Base-by-base conservation (phyloP, 805 yeast genomes). In the Lipomyces sp. region DNA sequence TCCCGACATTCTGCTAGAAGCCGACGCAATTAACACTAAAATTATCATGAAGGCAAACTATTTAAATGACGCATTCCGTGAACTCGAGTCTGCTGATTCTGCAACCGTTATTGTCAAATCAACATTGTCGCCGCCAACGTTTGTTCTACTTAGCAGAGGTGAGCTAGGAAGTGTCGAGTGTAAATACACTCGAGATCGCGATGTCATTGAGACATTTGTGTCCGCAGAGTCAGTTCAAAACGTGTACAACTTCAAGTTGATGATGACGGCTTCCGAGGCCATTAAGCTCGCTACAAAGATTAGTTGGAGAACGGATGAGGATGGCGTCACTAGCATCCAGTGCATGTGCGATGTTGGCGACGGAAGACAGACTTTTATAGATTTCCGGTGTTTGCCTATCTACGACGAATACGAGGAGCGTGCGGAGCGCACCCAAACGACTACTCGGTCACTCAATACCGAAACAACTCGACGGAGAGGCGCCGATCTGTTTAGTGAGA, bases 271-370 rank as follows among this genome's bases (percentile, higher is more conserved):
- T 6, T 58, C 68, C 15, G 74, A 72, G 8, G 72, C 73, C 6
- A 60, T 72, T 2, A 67, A 57, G 34, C 57, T 72, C n/a, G 71
- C 74, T 2, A 62, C 59, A 3, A 69, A 66, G 64, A 57, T 70
- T 6, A 53, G 63, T 24, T 60, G 72, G 50, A 59, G 74, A 29
- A 55, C 59, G 24, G 74, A 72, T 42, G 18, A 55, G 24, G 60
- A 65, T 45, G 74, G 74, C 4, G 53, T 66, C 13, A 57, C 72
- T 64, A 67, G 72, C 33, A 67, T 72, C 24, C 74, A 72, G 39
- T 62, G 62, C 35, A 69, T 72, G 72, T 70, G 73, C 57, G 71
- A 68, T n/a, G 60, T 66, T n/a, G 71, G 71, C 39, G 73, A 71
- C 37, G 73, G 69, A 6, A 57, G 69, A 15, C 64, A 66, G 30